These are phyloP conservation scores for Fusarium sp. DNA, from an alignment of 2,329 filamentous ascomycete species.

Conservation along the genomic window DNA sequence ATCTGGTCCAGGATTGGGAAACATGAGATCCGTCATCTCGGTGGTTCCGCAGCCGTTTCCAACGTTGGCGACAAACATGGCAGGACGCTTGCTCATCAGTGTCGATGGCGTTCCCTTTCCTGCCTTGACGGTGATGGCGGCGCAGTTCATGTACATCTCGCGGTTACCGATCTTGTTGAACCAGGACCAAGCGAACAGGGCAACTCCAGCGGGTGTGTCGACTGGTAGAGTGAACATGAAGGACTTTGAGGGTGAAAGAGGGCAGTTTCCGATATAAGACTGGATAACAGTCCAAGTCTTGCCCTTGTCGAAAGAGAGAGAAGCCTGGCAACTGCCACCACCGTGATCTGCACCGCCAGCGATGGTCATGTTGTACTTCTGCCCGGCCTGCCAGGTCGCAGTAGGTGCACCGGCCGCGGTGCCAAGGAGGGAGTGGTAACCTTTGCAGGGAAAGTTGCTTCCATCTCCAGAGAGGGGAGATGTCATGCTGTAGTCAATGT, in stretches of 20 bases:
- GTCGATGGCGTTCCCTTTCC: conserved; percentile 41
- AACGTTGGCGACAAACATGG: conserved; percentile 79
- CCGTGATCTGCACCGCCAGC: conserved; percentile 71
- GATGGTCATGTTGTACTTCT: conserved; percentile 71
- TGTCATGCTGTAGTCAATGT: conserved; percentile 79
- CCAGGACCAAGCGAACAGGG: conserved; percentile 81
- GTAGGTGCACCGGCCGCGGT: conserved; percentile 63
- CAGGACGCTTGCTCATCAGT: conserved; percentile 68
- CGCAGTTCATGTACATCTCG: conserved; percentile 90
- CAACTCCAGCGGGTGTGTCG: conserved; percentile 58
- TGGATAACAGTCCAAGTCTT: conserved; percentile 75
- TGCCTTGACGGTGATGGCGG: conserved; percentile 71
- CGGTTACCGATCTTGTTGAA: conserved; percentile 81
- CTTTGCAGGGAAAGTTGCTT: conserved; percentile 82
- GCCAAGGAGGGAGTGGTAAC: conserved; percentile 62
- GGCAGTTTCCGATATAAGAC: conserved; percentile 67
- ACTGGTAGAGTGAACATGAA: conserved; percentile 76
- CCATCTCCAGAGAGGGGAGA: conserved; percentile 71
- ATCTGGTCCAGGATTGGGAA: conserved; percentile 65
- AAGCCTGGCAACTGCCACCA: conserved; percentile 81
- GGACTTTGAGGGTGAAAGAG: conserved; percentile 55
- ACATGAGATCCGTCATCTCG: conserved; percentile 69
- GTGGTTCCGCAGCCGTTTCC: conserved; percentile 52
- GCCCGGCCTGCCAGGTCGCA: conserved; percentile 73
- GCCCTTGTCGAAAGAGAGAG: conserved; percentile 79